Evolutionary conservation across 208 protist species (phyloP).

Genomic region (Endotrypanum monterogeii): DNA sequence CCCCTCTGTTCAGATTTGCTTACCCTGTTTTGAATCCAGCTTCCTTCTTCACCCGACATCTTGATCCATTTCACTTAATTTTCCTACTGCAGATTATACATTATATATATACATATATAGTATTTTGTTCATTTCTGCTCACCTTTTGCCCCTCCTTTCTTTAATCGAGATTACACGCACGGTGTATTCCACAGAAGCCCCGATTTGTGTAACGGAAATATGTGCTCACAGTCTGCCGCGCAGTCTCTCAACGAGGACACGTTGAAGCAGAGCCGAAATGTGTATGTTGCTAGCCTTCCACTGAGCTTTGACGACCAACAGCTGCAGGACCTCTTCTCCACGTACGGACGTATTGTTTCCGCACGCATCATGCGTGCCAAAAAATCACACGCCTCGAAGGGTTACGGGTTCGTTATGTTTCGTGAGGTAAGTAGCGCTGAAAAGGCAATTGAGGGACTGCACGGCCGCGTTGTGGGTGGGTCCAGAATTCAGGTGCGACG

Average conservation of each 20-base stretch:
- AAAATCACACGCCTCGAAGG: constrained; percentile 55
- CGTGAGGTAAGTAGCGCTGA: constrained; percentile 40
- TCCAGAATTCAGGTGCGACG: constrained; percentile 74
- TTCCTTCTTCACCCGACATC: background rate
- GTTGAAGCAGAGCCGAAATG: constrained; percentile 35
- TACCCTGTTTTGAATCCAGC: background rate
- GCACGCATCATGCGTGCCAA: constrained; percentile 72
- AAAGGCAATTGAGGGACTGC: constrained; percentile 42
- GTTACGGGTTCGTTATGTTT: constrained; percentile 83
- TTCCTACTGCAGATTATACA: background rate
- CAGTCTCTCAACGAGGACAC: constrained; percentile 18
- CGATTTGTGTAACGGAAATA: constrained; percentile 8
- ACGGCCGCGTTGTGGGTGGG: constrained; percentile 47
- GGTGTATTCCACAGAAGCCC: background rate
- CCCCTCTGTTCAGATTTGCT: background rate
- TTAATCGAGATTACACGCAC: background rate
- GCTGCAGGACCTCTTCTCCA: constrained; percentile 62
- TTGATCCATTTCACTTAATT: constrained; percentile 3
- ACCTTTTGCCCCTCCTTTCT: background rate
- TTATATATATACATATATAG: background rate
- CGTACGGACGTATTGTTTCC: constrained; percentile 58
- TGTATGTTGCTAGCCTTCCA: constrained; percentile 81
- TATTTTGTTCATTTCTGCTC: background rate
- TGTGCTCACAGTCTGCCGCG: constrained; percentile 7
- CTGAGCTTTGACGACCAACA: constrained; percentile 61